These are phyloP conservation scores for Hypsizygus marmoreus DNA, from an alignment of 768 basidiomycete species.

Conservation along the genomic window DNA sequence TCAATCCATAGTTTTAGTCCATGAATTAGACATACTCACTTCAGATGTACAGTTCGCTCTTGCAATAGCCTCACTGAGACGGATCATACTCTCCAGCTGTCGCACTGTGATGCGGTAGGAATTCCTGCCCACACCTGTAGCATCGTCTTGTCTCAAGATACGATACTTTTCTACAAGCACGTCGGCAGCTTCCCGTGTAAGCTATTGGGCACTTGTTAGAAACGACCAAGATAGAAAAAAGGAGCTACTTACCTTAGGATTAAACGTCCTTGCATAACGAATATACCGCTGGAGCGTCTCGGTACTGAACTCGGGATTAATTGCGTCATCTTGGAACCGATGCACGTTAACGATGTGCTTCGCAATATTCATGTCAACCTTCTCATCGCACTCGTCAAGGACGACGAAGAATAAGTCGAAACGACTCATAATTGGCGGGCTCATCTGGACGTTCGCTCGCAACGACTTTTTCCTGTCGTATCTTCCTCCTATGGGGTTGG, in stretches of 20 bases:
- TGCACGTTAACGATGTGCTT: constrained; percentile 98
- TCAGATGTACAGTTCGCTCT: constrained; percentile 95
- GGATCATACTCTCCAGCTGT: constrained; percentile 98
- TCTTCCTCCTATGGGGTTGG: constrained; percentile 95
- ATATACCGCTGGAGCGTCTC: constrained; percentile 97
- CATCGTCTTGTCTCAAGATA: constrained; percentile 88
- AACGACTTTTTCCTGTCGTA: constrained; percentile 95
- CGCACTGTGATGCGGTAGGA: constrained; percentile 98
- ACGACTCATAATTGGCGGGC: constrained; percentile 97
- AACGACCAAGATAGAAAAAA: constrained; percentile 3
- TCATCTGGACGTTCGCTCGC: constrained; percentile 94
- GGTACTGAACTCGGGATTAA: constrained; percentile 95
- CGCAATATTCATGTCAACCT: constrained; percentile 90
- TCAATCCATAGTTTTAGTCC: background rate
- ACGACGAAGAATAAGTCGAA: constrained; percentile 99
- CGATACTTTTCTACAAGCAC: constrained; percentile 96
- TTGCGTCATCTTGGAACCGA: constrained; percentile 91
- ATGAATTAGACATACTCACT: constrained; percentile 40
- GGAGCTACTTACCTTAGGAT: constrained; percentile 73
- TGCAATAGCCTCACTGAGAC: constrained; percentile 95
- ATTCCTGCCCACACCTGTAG: constrained; percentile 83
- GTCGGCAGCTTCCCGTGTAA: constrained; percentile 91
- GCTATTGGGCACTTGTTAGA: constrained; percentile 48
- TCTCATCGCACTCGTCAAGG: constrained; percentile 94
- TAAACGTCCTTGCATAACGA: constrained; percentile 95